These are phyloP conservation scores for Neurospora sp. DNA, from an alignment of 495 filamentous ascomycete genomes.

Conservation along the genomic window DNA sequence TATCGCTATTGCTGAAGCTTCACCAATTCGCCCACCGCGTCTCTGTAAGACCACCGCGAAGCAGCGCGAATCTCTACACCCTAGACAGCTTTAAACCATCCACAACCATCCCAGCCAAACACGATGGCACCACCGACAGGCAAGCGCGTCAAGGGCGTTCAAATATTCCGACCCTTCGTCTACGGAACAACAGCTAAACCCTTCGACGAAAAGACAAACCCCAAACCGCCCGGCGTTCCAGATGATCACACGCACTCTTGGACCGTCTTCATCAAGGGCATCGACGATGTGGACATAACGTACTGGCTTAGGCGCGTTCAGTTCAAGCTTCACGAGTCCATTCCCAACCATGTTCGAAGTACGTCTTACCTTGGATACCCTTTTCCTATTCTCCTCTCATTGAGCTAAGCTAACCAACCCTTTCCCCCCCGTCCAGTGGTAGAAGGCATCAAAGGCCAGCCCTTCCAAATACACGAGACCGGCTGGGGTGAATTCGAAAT, in stretches of 20 bases:
- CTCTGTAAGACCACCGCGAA: neutral
- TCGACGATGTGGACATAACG: conserved; percentile 78
- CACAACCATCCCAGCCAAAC: neutral
- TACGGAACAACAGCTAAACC: conserved; percentile 69
- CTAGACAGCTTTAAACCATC: neutral
- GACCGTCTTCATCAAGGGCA: conserved; percentile 81
- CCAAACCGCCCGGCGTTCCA: conserved; percentile 54
- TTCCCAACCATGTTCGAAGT: conserved; percentile 75
- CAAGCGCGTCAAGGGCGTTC: conserved; percentile 56
- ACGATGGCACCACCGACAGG: conserved; percentile 44
- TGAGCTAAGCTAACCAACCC: neutral
- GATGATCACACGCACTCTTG: conserved; percentile 90
- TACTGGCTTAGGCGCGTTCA: conserved; percentile 96
- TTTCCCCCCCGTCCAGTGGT: conserved; percentile 19
- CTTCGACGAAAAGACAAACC: conserved; percentile 52
- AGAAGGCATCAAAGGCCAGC: conserved; percentile 54
- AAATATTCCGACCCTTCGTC: conserved; percentile 69
- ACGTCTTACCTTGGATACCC: conserved; percentile 2
- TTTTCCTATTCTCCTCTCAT: neutral
- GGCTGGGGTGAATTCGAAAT: conserved; percentile 99
- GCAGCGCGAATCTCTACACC: neutral
- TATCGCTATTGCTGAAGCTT: neutral
- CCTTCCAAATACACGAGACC: conserved; percentile 82
- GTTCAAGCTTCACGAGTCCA: conserved; percentile 95
- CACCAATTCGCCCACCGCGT: neutral